A percentile compares a stretch with the other conserved stretches of the same genome.
phyloP scores from a whole-genome alignment of 208 protist species.

The Strigomonas galati region DNA sequence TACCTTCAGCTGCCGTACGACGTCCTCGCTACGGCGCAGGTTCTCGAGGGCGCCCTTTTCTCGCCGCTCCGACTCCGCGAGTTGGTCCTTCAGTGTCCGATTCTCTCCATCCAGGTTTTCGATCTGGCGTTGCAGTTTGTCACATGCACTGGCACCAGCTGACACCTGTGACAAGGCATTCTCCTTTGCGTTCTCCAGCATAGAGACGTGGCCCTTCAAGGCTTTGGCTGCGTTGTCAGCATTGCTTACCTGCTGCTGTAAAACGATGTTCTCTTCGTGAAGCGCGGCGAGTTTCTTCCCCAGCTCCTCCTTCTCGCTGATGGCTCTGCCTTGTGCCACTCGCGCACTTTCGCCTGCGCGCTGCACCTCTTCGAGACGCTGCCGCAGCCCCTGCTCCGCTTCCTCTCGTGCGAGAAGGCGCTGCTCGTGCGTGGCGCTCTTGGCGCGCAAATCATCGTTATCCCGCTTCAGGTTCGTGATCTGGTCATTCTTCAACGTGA shows the following conservation, averaged over 20 bases:
- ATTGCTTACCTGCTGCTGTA: not conserved
- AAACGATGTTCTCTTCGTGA: not conserved
- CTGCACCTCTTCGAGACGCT: conserved; percentile 17
- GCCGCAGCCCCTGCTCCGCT: conserved; percentile 20
- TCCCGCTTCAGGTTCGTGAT: conserved; percentile 19
- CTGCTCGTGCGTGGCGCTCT: conserved; percentile 26
- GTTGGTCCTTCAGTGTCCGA: conserved; percentile 5
- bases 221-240: not conserved
- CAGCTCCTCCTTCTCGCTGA: conserved; percentile 19
- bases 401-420: conserved; percentile 18
- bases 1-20: conserved; percentile 22
- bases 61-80: conserved; percentile 27
- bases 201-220: conserved; percentile 8
- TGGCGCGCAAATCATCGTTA: conserved; percentile 25
- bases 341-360: conserved; percentile 19
- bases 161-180: conserved; percentile 19
- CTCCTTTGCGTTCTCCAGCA: conserved; percentile 9
- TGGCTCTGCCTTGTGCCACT: conserved; percentile 19
- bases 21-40: conserved; percentile 19
- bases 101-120: conserved; percentile 12
- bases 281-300: not conserved
- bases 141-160: conserved; percentile 10
- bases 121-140: conserved; percentile 20
- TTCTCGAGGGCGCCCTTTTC: conserved; percentile 4
- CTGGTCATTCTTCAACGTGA: conserved; percentile 17